Base-by-base conservation (phyloP, 148 eudicot genomes). In the Cornus florida region DNA sequence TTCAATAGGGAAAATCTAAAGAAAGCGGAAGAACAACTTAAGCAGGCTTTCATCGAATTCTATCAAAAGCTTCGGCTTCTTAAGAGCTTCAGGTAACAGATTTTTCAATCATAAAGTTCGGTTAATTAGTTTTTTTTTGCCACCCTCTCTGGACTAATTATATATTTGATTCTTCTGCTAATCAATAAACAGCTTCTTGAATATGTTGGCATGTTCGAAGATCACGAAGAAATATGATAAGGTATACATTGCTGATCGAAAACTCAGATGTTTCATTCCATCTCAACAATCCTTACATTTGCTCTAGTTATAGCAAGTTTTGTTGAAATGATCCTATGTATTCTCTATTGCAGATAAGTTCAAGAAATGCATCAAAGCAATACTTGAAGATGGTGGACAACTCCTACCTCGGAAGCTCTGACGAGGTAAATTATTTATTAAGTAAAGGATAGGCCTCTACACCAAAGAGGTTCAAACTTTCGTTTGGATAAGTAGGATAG, bases 221-320 rank as follows among this genome's bases (percentile, higher is more conserved):
- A 83, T 86, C 68, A 74, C 83, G 84, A 86, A 86, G 82, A 86
- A 86, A 59, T 81, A 86, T 78, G 88, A 86, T 67, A 86, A 86
- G 88, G 88, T 83, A 83, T 3, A 35, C 6, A 43, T 43, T 7
- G 7, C 4, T 1, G 10, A 43, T 43, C 48, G 8, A 35, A 20
- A 16, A 57, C 13, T 22, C 23, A 3, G 0, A 19, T 62, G 31
- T 57, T 57, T 57, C 64, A 1, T 7, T 38, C 3, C 10, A 14
- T 72, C 62, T 39, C 66, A 62, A n/a, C 22, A 62, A 57, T 17
- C 19, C 17, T 20, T 5, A 19, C 66, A 62, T 19, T 62, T 62
- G 23, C 17, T 62, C 5, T 4, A 20, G 23, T 62, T n/a, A 62
- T 13, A 19, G 62, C 20, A 13, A 57, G 62, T 43, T 43, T 5